Base-by-base conservation (phyloP, 2,329 filamentous ascomycete species). In the Aspergillus felis region DNA sequence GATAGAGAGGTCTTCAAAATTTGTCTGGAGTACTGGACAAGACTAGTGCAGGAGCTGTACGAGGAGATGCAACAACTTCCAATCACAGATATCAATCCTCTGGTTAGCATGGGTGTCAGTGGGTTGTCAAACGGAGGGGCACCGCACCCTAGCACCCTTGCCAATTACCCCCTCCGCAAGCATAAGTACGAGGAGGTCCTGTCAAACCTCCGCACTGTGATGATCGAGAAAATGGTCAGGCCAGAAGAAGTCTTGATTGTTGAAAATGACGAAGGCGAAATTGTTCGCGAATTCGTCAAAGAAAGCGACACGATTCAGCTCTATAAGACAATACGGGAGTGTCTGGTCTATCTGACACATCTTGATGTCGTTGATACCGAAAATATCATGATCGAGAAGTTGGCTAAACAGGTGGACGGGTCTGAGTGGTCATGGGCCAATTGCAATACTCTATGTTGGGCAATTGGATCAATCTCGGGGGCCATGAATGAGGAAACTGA, bases 1-100 rank as follows among this genome's bases (percentile, higher is more conserved):
- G 95, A 99, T 71, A 88, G 94, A 55, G 94, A 99, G 75, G 96
- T 99, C 63, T 99, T 99, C 85, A 99, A 99, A 83, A 99, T 99
- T 70, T 96, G 91, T 73, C 81, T 99, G 61, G 95, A 99, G 74
- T 99, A 99, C 79, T 99, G 94, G 94, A 94, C 95, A 41, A 97
- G 97, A 78, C 84, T 97, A 52, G 95, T 99, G 6, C 93, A 96
- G 70, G 94, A 97, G 76, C 84, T 99, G 24, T 99, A 97, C 73
- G 94, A 99, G 73, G 94, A 99, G 80, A 97, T 97, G 92, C 94
- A 99, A 76, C 86, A 92, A 62, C 86, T 97, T 3, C 95, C 94
- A 7, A 90, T 97, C 65, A 92, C 90, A 53, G 94, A 99, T 67
- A 82, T 94, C 68, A 97, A 96, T 73, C 92, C 94, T 10, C 82